Conservation (phyloP, 31 red algal species). For the Odonthalia washingtoniensis region DNA sequence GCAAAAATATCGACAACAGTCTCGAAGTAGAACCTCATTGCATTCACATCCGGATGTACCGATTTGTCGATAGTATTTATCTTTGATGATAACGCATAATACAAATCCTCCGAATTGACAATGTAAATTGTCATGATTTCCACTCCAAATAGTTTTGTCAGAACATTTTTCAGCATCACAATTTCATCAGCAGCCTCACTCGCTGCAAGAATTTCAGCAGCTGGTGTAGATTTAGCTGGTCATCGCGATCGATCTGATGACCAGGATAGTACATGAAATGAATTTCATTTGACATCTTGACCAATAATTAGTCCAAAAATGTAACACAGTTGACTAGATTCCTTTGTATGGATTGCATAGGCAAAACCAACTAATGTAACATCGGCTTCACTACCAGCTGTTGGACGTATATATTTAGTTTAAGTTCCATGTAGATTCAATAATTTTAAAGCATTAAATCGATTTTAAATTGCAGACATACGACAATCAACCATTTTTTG, state of each 20-base stretch:
- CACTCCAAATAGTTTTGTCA: background rate
- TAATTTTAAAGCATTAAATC: background rate
- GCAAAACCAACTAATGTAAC: background rate
- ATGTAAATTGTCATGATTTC: background rate
- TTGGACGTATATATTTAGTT: background rate
- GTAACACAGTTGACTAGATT: background rate
- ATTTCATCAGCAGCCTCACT: background rate
- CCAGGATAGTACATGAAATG: background rate
- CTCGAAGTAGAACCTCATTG: too few relatives aligned
- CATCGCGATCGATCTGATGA: background rate
- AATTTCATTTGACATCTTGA: background rate
- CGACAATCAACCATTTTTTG: constrained; percentile 2
- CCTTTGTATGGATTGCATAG: background rate
- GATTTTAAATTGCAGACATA: background rate
- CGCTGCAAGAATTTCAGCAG: background rate
- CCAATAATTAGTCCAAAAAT: background rate
- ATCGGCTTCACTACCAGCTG: background rate
- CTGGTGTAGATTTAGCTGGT: constrained; percentile 1
- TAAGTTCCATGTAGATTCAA: background rate
- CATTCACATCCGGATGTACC: too few relatives aligned
- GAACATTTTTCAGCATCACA: background rate
- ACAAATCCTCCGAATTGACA: background rate
- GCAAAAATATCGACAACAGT: too few relatives aligned
- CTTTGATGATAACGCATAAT: background rate
- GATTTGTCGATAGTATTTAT: background rate